A percentile compares a stretch with the other conserved stretches of the same genome.
Evolutionary conservation across 2,329 filamentous ascomycete genomes (phyloP).

Genomic region (Calonectria naviculata): DNA sequence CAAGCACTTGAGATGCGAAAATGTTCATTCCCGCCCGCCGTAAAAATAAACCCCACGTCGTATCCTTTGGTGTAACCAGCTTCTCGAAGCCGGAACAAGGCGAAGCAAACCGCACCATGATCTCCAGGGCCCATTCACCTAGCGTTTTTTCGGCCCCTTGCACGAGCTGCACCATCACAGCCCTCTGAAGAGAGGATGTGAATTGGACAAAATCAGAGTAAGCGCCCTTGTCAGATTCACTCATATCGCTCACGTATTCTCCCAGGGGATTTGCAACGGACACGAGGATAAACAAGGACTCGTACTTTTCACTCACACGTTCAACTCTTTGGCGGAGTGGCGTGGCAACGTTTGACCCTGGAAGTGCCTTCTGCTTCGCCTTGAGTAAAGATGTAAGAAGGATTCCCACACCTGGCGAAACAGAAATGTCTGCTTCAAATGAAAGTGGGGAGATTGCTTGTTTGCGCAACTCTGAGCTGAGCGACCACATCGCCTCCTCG

Average conservation of each 20-base stretch:
- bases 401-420: conserved; percentile 77
- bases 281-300: conserved; percentile 75
- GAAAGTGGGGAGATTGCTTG: conserved; percentile 50
- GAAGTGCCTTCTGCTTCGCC: conserved; percentile 77
- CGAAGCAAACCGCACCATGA: conserved; percentile 59
- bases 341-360: conserved; percentile 54
- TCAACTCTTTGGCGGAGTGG: conserved; percentile 67
- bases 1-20: conserved; percentile 48
- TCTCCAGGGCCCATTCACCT: conserved; percentile 64
- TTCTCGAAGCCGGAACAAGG: conserved; percentile 42
- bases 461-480: conserved; percentile 38
- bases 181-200: conserved; percentile 50
- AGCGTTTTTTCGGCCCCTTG: conserved; percentile 62
- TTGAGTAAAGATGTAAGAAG: conserved; percentile 78
- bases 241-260: conserved; percentile 53
- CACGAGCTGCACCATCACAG: conserved; percentile 57
- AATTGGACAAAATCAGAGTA: conserved; percentile 65
- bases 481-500: conserved; percentile 47
- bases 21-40: conserved; percentile 50
- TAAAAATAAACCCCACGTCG: conserved; percentile 52
- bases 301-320: conserved; percentile 69
- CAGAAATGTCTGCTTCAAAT: conserved; percentile 77
- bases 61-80: conserved; percentile 52
- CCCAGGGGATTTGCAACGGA: conserved; percentile 60
- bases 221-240: conserved; percentile 53